Evolutionary conservation across 2,329 filamentous ascomycete species (phyloP), one percentile per base, ranked within the genome.

Genomic region (Parastagonospora nodorum): DNA sequence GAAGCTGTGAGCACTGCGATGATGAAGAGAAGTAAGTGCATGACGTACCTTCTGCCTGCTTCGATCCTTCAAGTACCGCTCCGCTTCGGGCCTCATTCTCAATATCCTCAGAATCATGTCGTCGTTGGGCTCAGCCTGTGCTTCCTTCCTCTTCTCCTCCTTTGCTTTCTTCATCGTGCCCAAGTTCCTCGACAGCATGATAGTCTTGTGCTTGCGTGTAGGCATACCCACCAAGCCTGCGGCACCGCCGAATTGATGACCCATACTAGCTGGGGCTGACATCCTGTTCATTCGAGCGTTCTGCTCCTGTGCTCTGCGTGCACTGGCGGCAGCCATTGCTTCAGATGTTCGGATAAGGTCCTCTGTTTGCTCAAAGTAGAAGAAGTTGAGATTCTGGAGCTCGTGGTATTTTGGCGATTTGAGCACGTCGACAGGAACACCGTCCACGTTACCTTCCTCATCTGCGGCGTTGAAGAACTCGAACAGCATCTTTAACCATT

Each of bases 341-440:
- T 99, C 94, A 2, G 91, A 96, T n/a, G 91, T 96, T 43, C 93
- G 88, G 63, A 97, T 91, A 10, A 99, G 83, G 63, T 89, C 92
- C 54, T 95, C 90, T 1, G 92, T 96, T 29, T 88, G 84, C 67
- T 97, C 92, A 69, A 94, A 95, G 79, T 99, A 99, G 81, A 97
- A 99, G 82, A 97, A 99, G 78, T 96, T 96, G 57, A 99, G 84
- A 55, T 91, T 93, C 60, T 94, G 90, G 46, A 99, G 85, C 74
- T 99, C 94, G 78, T 97, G 92, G 80, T 96, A 99, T 82, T 99
- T 99, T 69, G 93, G 90, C 60, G 91, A 96, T 76, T 96, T 96
- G 69, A 99, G 83, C 29, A 97, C 87, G 72, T 97, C 92, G 38
- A 90, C 84, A 0, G 92, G 89, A 2, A 99, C 91, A 58, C 94